Base-by-base conservation (phyloP, 2,329 filamentous ascomycete species). In the Ophiostoma ips region DNA sequence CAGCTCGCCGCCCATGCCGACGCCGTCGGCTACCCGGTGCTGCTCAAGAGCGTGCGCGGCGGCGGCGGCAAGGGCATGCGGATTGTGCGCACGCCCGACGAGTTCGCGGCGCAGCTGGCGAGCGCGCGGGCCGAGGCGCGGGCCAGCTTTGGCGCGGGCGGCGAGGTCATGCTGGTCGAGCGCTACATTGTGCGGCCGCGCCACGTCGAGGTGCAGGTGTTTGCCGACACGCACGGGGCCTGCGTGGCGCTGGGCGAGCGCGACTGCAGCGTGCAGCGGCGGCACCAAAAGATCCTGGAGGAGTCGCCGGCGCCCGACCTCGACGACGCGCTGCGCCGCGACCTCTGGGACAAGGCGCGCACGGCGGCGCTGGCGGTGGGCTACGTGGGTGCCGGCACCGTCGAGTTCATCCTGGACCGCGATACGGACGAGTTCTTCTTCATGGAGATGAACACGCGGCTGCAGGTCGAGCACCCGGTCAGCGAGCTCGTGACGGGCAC, bases 381-480 rank as follows among this genome's bases (percentile, higher is more conserved):
- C n/a, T 95, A 95, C 59, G 83, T 84, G n/a, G 87, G 84, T 7
- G 88, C 87, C 9, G 88, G 88, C 1, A 95, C 88, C 0, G 84
- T 95, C 18, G 88, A 95, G 66, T 95, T 89, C 61, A 84, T 95
- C 40, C 81, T 94, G 5, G 87, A 95, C 64, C 84, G 87, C 61
- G 79, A 86, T 58, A 81, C 79, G 6, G 84, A 81, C 45, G 76
- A 83, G 40, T 95, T 92, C 64, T 95, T 79, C 65, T 86, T 86
- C 58, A 83, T 85, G 75, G 83, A 86, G 66, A 84, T 86, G 75
- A 84, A 87, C 60, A 95, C 92, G 0, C 76, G 92, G 48, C 71
- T 98, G 18, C 92, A 98, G 66, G 92, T 98, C 46, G 92, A 98
- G 68, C 92, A 98, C 60, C 92, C 92, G 0, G 92, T 96, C 18